phyloP scores from a whole-genome alignment of 495 filamentous ascomycete genomes.

The Baudoinia panamericana region DNA sequence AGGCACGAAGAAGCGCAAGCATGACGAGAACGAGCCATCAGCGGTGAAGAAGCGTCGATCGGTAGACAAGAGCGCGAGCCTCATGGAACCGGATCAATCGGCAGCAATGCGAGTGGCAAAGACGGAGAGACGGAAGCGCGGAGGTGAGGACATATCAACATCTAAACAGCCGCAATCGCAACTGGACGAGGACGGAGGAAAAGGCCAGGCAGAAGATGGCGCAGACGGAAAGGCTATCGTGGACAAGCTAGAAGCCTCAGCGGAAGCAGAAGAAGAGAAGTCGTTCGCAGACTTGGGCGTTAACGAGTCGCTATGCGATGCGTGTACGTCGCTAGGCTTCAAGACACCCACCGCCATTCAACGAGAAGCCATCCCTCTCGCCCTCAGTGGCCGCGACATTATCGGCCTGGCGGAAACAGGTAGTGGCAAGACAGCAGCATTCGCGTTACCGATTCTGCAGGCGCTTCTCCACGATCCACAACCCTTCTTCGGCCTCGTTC shows the following conservation, averaged over 20 bases:
- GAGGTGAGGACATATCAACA: too few relatives aligned
- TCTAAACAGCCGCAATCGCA: too few relatives aligned
- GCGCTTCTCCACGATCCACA: conserved; percentile 59
- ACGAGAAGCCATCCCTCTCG: conserved; percentile 46
- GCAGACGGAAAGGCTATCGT: conserved; percentile 12
- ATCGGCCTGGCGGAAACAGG: conserved; percentile 93
- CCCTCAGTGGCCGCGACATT: conserved; percentile 68
- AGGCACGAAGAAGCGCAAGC: too few relatives aligned
- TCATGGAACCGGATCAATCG: too few relatives aligned
- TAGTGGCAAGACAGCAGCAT: conserved; percentile 85
- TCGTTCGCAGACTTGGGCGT: conserved; percentile 74
- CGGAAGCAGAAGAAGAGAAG: conserved; percentile 1
- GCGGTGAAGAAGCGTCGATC: too few relatives aligned
- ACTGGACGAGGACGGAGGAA: conserved; percentile 8
- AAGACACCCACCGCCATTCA: conserved; percentile 50
- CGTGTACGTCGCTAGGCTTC: conserved; percentile 68
- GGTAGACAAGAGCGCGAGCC: too few relatives aligned
- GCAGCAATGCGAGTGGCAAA: too few relatives aligned
- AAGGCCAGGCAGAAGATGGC: conserved; percentile 8
- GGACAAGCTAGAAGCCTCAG: too few relatives aligned
- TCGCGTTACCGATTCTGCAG: conserved; percentile 80
- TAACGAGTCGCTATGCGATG: conserved; percentile 75
- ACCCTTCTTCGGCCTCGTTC: conserved; percentile 61
- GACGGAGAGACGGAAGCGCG: too few relatives aligned
- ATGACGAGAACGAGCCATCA: too few relatives aligned